Evolutionary conservation across 1,284 basidiomycete genomes (phyloP), one percentile per base, ranked within the genome.

Genomic region (Trametes sp.): DNA sequence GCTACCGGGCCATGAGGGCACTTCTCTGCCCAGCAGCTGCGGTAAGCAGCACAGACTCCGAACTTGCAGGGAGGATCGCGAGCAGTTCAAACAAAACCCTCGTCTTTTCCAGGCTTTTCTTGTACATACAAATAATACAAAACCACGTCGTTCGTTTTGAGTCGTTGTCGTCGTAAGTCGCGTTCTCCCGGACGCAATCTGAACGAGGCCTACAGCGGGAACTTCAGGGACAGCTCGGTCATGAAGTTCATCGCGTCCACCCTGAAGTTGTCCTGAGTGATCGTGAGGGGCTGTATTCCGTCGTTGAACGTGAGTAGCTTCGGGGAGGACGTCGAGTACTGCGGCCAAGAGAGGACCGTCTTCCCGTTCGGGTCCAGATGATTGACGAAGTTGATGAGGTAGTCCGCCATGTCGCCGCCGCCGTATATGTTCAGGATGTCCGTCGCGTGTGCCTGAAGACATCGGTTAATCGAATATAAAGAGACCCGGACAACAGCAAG

Each of bases 161-260:
- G n/a, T n/a, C n/a, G n/a, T n/a, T n/a, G n/a, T n/a, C n/a, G n/a
- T n/a, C n/a, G n/a, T n/a, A n/a, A n/a, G n/a, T n/a, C n/a, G n/a
- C n/a, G n/a, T n/a, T n/a, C n/a, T n/a, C n/a, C n/a, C n/a, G n/a
- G n/a, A n/a, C n/a, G n/a, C n/a, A n/a, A n/a, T n/a, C n/a, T n/a
- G n/a, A n/a, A n/a, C n/a, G 11, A 16, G 24, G 4, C 13, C 49
- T 35, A 67, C 7, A 82, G 63, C 8, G 83, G 81, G 63, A 78
- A 73, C 31, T 66, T 67, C 14, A 82, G 69, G 3, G 74, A 73
- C 16, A 83, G 59, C 14, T 79, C 70, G 8, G 69, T 81, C 57
- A 84, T 45, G 53, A 75, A 77, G 0, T 75, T 69, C 66, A 86
- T 82, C 31, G 50, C 73, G 19, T 75, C 74, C 38, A 62, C 61